Evolutionary conservation across 1,139 yeast species (phyloP).

Genomic region (Suhomyces atakaporum): DNA sequence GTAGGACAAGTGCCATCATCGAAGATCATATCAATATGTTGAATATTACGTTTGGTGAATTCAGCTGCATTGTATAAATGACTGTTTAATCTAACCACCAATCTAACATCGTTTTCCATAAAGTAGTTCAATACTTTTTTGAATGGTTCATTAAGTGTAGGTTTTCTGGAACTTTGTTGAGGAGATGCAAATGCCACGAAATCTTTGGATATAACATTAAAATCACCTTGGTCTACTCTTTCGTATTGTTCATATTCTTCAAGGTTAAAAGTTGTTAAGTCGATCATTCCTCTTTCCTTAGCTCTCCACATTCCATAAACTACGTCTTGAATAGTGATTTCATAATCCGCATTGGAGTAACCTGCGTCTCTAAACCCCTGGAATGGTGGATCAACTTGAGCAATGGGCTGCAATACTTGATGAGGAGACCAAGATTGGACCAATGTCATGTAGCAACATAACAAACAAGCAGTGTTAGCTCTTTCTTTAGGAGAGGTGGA

Average conservation of each 20-base stretch:
- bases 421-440: slow-evolving; percentile 99
- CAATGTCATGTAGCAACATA: slow-evolving; percentile 92
- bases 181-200: slow-evolving; percentile 98
- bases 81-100: slow-evolving; percentile 90
- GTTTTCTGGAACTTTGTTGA: slow-evolving; percentile 59
- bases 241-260: slow-evolving; percentile 95
- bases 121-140: slow-evolving; percentile 79
- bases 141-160: slow-evolving; percentile 68
- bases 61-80: slow-evolving; percentile 84
- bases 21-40: slow-evolving; percentile 91
- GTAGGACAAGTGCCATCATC: slow-evolving; percentile 99
- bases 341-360: slow-evolving; percentile 91
- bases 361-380: slow-evolving; percentile 98
- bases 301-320: slow-evolving; percentile 98
- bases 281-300: slow-evolving; percentile 88
- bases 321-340: slow-evolving; percentile 87
- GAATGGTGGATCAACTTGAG: slow-evolving; percentile 91
- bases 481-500: slow-evolving; percentile 78
- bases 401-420: slow-evolving; percentile 90
- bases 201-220: slow-evolving; percentile 87
- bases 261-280: slow-evolving; percentile 81
- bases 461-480: slow-evolving; percentile 90
- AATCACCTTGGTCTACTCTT: slow-evolving; percentile 95
- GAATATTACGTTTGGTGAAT: slow-evolving; percentile 79
- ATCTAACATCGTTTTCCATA: slow-evolving; percentile 67